These are phyloP conservation scores for Dalechampia spathulata DNA, from an alignment of 441 rosid species.

Conservation along the genomic window DNA sequence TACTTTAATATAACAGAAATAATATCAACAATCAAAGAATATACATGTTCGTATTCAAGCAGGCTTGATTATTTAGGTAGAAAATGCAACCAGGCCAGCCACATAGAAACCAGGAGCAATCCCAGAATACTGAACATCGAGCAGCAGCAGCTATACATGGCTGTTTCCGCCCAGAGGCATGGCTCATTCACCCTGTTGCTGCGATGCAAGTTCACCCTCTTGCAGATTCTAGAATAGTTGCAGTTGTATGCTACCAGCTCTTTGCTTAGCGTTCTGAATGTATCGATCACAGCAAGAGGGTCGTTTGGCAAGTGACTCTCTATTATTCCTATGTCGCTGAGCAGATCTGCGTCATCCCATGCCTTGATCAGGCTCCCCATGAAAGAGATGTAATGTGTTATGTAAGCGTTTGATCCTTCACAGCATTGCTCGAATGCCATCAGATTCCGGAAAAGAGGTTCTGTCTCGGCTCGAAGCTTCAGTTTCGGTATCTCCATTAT, in stretches of 20 bases:
- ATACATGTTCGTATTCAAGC: no score
- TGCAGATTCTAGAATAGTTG: background rate
- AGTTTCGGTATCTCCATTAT: constrained; percentile 4
- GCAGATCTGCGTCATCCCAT: constrained; percentile 5
- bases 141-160: background rate
- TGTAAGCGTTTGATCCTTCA: background rate
- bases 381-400: constrained; percentile 9
- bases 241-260: background rate
- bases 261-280: background rate
- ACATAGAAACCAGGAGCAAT: background rate
- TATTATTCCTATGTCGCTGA: background rate
- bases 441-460: background rate
- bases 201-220: background rate
- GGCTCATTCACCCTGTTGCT: background rate
- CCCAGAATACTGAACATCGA: background rate
- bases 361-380: constrained; percentile 1
- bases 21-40: no score
- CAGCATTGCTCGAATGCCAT: constrained; percentile 8
- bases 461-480: constrained; percentile 4
- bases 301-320: background rate
- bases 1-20: no score
- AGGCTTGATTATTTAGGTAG: no score
- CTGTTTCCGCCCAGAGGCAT: background rate
- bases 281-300: background rate
- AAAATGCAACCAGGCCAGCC: no score